A percentile compares a stretch with the other conserved stretches of the same genome.
Evolutionary conservation across 2,329 filamentous ascomycete species (phyloP).

Genomic region (Cladosporium sp.): DNA sequence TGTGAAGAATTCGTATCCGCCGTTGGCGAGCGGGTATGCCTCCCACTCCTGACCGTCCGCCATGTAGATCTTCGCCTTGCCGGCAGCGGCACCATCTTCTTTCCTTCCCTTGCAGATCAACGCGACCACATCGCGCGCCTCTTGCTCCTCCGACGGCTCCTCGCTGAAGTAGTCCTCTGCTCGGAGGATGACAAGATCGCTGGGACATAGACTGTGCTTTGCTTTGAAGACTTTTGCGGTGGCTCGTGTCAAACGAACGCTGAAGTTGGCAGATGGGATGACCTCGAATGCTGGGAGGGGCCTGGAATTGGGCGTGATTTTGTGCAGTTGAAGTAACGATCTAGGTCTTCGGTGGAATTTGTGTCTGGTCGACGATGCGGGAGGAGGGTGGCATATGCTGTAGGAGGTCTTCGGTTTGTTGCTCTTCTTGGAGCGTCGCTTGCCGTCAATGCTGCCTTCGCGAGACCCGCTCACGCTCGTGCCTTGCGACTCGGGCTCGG

Average conservation of each 20-base stretch:
- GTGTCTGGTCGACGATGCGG: constrained; percentile 47
- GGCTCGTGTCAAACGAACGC: constrained; percentile 53
- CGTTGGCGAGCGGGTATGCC: constrained; percentile 36
- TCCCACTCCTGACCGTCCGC: constrained; percentile 42
- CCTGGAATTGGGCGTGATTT: constrained; percentile 53
- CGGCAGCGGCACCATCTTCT: constrained; percentile 49
- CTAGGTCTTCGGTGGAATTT: constrained; percentile 63
- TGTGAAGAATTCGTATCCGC: constrained; percentile 52
- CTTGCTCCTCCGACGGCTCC: constrained; percentile 47
- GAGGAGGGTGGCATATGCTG: constrained; percentile 62
- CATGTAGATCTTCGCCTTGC: constrained; percentile 64
- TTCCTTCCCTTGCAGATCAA: constrained; percentile 52
- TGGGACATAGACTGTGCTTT: constrained; percentile 57
- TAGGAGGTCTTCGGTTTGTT: constrained; percentile 55
- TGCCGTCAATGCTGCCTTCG: constrained; percentile 27
- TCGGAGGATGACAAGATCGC: constrained; percentile 65
- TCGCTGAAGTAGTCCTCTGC: constrained; percentile 59
- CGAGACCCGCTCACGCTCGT: constrained; percentile 25
- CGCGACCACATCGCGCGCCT: constrained; percentile 55
- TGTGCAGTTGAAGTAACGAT: constrained; percentile 65
- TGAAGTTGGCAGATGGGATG: constrained; percentile 53
- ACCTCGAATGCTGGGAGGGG: constrained; percentile 66
- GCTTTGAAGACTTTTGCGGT: constrained; percentile 60
- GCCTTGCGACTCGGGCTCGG: constrained; percentile 27
- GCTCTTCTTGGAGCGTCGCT: constrained; percentile 20